Evolutionary conservation across 2,329 filamentous ascomycete genomes (phyloP), one percentile per base, ranked within the genome.

Genomic region (Pyrenophora graminea): DNA sequence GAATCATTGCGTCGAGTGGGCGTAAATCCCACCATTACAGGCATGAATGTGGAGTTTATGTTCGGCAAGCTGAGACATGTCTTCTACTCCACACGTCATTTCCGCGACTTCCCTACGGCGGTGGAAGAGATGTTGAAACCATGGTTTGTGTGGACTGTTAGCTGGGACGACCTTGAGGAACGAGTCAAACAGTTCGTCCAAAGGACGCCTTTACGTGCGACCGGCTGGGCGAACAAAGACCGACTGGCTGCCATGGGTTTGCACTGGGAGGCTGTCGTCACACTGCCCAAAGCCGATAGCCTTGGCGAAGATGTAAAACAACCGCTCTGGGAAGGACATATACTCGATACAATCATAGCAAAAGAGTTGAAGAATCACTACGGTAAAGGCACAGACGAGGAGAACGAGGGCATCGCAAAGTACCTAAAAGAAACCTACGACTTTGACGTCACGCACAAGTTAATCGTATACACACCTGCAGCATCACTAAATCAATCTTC

Each of bases 191-290:
- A 52, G 6, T 60, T 68, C 19, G 60, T 63, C 8, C 45, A 58
- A 30, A 59, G 46, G 13, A 41, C 33, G 7, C 59, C 66, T 2
- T 18, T 59, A 10, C 62, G 56, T n/a, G 64, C 60, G 38, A 58
- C 58, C 15, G 39, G 42, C 8, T 69, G 66, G 67, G 50, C 55
- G 2, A 36, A 18, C 7, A 39, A 41, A 34, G 64, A 67, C 13
- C 46, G 51, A 9, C 50, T 67, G 13, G 65, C 67, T 6, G 67
- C 65, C 9, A 59, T 67, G 56, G 64, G 61, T 2, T 23, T 69
- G 18, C 37, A 50, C 38, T 53, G 52, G 40, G 38, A 45, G 7
- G 54, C 58, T 6, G 49, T 25, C 2, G 50, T 64, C 4, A 45
- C 33, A 10, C 39, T 55, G 12, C 58, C 57, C 7, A 17, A 39